Evolutionary conservation across 108 stramenopile species (phyloP), one percentile per base, ranked within the genome.

Genomic region (Ochromonas danica): DNA sequence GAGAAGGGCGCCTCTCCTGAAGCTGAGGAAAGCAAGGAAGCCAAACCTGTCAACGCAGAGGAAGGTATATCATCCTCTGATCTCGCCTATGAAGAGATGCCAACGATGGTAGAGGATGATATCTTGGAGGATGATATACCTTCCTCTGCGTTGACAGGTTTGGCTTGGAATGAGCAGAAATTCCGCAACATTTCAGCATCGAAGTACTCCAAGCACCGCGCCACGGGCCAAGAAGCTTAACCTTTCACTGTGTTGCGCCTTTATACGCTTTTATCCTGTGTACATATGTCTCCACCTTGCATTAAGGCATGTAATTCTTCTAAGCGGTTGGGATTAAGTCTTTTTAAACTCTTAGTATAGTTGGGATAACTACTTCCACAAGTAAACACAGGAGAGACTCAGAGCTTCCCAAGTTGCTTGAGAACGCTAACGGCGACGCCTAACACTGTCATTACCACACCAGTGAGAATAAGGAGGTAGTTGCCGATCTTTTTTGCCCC

Each of bases 131-230:
- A 51, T 51, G 45, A 51, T 14, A 51, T 51, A 14, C 45, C 6
- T 14, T 14, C 22, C 6, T 6, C 45, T 14, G 22, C 45, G 6
- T 51, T 51, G 45, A 51, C 14, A 14, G 45, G 45, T 14, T 14
- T 51, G 6, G 45, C 45, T 42, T 75, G 72, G 72, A 42, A 75
- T 25, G 72, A 45, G 40, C 6, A 75, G 72, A 75, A 75, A 41
- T 75, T 75, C 25, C n/a, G 38, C 40, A 60, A 75, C 31, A 57
- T 75, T 36, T 6, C 72, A 27, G 72, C 72, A 10, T 33, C 72
- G 40, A 75, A 75, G 25, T 75, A 75, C 40, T 27, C 31, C 14
- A 75, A 75, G n/a, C n/a, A n/a, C n/a, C n/a, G n/a, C n/a, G n/a
- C n/a, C n/a, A n/a, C n/a, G n/a, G n/a, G n/a, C n/a, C n/a, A n/a